Conservation (phyloP, 441 rosid species). For the Syzygium syzygioides region DNA sequence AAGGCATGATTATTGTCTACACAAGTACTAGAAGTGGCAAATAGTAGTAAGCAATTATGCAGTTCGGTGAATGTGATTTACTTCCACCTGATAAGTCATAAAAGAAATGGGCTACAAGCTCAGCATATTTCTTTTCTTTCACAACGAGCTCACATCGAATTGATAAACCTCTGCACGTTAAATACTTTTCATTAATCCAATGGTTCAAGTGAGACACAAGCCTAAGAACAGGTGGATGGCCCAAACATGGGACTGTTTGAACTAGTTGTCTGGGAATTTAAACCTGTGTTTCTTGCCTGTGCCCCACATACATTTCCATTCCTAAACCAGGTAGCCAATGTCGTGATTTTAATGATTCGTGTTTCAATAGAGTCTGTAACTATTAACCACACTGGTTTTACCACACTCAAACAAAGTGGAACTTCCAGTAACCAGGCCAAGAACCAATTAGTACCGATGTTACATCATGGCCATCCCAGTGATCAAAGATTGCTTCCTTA, state of each 20-base stretch:
- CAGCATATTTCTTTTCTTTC: background rate
- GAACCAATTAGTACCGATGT: background rate
- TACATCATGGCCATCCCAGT: background rate
- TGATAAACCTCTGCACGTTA: background rate
- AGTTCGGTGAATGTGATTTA: background rate
- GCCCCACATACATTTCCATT: background rate
- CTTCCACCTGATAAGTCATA: background rate
- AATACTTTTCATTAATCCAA: background rate
- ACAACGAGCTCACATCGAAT: background rate
- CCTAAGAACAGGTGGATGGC: background rate
- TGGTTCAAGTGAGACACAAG: background rate
- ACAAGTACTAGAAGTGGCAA: background rate
- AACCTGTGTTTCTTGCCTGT: background rate
- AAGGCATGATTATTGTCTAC: background rate
- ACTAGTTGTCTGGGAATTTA: background rate
- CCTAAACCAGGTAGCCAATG: background rate
- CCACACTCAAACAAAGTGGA: background rate
- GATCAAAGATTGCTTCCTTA: background rate
- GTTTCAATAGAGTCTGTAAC: background rate
- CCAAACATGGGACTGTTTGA: background rate
- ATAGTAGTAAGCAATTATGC: background rate
- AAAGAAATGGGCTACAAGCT: background rate
- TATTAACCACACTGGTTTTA: background rate
- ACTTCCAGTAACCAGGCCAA: background rate
- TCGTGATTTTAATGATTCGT: background rate